A percentile compares a stretch with the other conserved stretches of the same genome.
phyloP scores from a whole-genome alignment of 306 rosid species.

The Trifolium fragiferum region DNA sequence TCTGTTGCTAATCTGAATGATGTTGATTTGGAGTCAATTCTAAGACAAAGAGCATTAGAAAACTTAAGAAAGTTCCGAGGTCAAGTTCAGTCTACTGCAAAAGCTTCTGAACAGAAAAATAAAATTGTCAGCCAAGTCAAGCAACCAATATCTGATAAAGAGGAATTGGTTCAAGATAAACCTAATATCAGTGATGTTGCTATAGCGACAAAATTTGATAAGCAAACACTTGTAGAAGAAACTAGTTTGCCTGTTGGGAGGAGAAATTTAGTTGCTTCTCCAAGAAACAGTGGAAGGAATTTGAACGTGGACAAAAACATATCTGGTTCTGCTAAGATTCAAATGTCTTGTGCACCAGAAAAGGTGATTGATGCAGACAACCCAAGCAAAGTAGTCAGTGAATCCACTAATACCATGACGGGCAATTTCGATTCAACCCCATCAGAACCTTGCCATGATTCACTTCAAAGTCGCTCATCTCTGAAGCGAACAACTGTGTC shows the following conservation, averaged over 20 bases:
- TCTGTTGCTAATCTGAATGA: slow-evolving; percentile 48
- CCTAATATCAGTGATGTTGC: slow-evolving; percentile 42
- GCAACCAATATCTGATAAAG: slow-evolving; percentile 41
- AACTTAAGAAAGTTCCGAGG: slow-evolving; percentile 74
- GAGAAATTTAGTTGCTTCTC: slow-evolving; percentile 42
- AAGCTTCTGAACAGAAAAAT: slow-evolving; percentile 50
- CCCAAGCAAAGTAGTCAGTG: slow-evolving; percentile 34
- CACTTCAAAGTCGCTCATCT: slow-evolving; percentile 24
- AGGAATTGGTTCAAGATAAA: slow-evolving; percentile 50
- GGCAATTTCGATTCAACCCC: slow-evolving; percentile 42
- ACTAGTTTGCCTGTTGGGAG: slow-evolving; percentile 35
- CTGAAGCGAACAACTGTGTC: slow-evolving; percentile 35
- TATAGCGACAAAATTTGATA: slow-evolving; percentile 39
- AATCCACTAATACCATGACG: slow-evolving; percentile 24
- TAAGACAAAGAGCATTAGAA: slow-evolving; percentile 84
- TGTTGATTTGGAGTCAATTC: slow-evolving; percentile 71
- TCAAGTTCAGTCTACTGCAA: slow-evolving; percentile 41
- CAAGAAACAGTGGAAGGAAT: slow-evolving; percentile 37
- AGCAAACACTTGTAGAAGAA: slow-evolving; percentile 48
- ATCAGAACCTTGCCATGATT: slow-evolving; percentile 36
- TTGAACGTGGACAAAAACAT: slow-evolving; percentile 41
- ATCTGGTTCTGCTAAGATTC: slow-evolving; percentile 43
- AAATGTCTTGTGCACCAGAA: slow-evolving; percentile 43
- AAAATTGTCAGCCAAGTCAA: slow-evolving; percentile 49
- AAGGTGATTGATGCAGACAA: slow-evolving; percentile 48